These are phyloP conservation scores for Fusarium sp. DNA, from an alignment of 2,329 filamentous ascomycete genomes.

Conservation along the genomic window DNA sequence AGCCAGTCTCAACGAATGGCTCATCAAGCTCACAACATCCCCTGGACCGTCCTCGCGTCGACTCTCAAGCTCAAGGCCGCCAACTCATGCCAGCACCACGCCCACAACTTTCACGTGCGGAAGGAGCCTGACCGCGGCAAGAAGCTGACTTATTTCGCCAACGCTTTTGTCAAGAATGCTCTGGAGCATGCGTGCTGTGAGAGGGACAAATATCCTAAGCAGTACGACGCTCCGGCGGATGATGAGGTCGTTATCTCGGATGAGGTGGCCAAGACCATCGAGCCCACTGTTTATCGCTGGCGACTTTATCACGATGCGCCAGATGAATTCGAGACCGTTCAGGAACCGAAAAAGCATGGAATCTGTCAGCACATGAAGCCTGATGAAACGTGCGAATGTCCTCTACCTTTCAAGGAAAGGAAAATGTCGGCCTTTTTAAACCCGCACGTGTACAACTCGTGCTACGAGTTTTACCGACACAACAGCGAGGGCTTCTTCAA, in stretches of 20 bases:
- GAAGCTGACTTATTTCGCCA: background rate
- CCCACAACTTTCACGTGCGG: conserved; percentile 19
- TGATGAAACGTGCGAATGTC: background rate
- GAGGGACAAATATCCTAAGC: background rate
- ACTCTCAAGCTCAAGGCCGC: conserved; percentile 7
- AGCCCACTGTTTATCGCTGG: background rate
- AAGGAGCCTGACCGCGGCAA: background rate
- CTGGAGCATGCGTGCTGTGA: background rate
- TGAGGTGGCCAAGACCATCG: background rate
- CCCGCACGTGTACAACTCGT: background rate
- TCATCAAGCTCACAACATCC: conserved; percentile 18
- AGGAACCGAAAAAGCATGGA: background rate
- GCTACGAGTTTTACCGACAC: background rate
- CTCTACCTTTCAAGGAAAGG: conserved; percentile 5
- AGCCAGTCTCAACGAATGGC: conserved; percentile 14
- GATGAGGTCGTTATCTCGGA: conserved; percentile 13
- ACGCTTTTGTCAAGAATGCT: background rate
- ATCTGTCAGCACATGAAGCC: background rate
- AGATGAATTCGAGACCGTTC: background rate
- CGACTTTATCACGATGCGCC: background rate
- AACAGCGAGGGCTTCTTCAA: conserved; percentile 9
- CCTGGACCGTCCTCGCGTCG: conserved; percentile 24
- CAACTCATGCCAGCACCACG: conserved; percentile 22
- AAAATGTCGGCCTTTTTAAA: conserved; percentile 12
- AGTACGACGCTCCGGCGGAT: background rate